A percentile compares a stretch with the other conserved stretches of the same genome.
Evolutionary conservation across 176 grass and related monocot species (phyloP).

Genomic region (Avena insularis): DNA sequence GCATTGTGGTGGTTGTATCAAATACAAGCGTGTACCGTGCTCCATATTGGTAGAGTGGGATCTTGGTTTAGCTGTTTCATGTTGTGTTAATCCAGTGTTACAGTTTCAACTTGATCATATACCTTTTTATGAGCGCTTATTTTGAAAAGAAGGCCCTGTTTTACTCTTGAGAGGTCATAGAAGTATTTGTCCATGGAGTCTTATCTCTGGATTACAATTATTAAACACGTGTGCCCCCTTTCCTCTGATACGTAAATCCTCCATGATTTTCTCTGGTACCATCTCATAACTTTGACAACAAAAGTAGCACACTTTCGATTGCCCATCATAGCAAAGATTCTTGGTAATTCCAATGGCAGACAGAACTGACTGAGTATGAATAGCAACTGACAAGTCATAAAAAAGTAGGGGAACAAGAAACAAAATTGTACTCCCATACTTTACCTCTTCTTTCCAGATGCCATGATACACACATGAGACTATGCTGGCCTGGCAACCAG

Average conservation of each 20-base stretch:
- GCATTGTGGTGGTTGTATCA: slow-evolving; percentile 1
- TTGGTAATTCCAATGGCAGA: slow-evolving; percentile 53
- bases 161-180: slow-evolving; percentile 5
- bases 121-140: not conserved
- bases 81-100: slow-evolving; percentile 31
- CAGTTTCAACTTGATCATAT: not conserved
- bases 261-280: slow-evolving; percentile 5
- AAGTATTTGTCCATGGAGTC: not conserved
- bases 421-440: slow-evolving; percentile 34
- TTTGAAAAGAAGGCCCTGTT: not conserved
- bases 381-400: slow-evolving; percentile 43
- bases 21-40: slow-evolving; percentile 12
- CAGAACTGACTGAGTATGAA: slow-evolving; percentile 49
- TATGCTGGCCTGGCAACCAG: slow-evolving; percentile 30
- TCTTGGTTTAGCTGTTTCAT: not conserved
- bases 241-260: not conserved
- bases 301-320: slow-evolving; percentile 34
- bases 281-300: slow-evolving; percentile 26
- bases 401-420: slow-evolving; percentile 33
- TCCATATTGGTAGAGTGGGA: slow-evolving; percentile 21
- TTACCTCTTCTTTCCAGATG: slow-evolving; percentile 21
- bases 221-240: slow-evolving; percentile 4
- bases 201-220: not conserved
- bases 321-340: slow-evolving; percentile 48
- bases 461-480: slow-evolving; percentile 17